phyloP scores from a whole-genome alignment of 805 yeast species.

The Kodamaea jinghongensis region DNA sequence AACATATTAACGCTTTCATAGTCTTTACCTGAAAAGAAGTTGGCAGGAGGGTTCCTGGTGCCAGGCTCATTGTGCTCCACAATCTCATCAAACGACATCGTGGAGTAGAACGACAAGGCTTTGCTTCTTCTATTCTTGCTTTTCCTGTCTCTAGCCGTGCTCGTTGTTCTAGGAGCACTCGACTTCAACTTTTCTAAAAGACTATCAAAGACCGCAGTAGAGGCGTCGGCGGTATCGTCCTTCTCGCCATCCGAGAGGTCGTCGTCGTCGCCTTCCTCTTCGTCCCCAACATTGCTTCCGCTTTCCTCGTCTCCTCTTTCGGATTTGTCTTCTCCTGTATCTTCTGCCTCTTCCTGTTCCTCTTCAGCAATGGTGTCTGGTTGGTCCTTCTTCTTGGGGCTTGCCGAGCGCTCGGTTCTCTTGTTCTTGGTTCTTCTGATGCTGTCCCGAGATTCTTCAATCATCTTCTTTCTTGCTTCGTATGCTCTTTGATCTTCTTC shows the following conservation, averaged over 20 bases:
- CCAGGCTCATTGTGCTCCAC: slow-evolving; percentile 9
- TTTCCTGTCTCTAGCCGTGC: slow-evolving; percentile 16
- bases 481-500: slow-evolving; percentile 72
- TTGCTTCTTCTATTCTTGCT: slow-evolving; percentile 25
- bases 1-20: slow-evolving; percentile 40
- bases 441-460: slow-evolving; percentile 25
- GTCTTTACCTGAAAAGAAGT: slow-evolving; percentile 12
- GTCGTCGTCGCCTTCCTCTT: slow-evolving; percentile 13
- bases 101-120: slow-evolving; percentile 34
- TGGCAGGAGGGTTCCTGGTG: slow-evolving; percentile 2
- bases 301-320: slow-evolving; percentile 6
- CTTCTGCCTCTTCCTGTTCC: slow-evolving; percentile 11
- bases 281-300: slow-evolving; percentile 17
- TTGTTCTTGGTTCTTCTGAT: slow-evolving; percentile 9
- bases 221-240: slow-evolving; percentile 10
- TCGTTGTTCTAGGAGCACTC: slow-evolving; percentile 20
- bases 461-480: slow-evolving; percentile 33
- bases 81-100: slow-evolving; percentile 25
- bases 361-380: slow-evolving; percentile 13
- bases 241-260: slow-evolving; percentile 11
- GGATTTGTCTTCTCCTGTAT: slow-evolving; percentile 10
- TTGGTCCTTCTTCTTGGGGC: slow-evolving; percentile 6
- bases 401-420: slow-evolving; percentile 6
- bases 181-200: slow-evolving; percentile 32
- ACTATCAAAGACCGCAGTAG: slow-evolving; percentile 31